These are phyloP conservation scores for Penicillium coprophilum DNA, from an alignment of 495 filamentous ascomycete genomes.

Conservation along the genomic window DNA sequence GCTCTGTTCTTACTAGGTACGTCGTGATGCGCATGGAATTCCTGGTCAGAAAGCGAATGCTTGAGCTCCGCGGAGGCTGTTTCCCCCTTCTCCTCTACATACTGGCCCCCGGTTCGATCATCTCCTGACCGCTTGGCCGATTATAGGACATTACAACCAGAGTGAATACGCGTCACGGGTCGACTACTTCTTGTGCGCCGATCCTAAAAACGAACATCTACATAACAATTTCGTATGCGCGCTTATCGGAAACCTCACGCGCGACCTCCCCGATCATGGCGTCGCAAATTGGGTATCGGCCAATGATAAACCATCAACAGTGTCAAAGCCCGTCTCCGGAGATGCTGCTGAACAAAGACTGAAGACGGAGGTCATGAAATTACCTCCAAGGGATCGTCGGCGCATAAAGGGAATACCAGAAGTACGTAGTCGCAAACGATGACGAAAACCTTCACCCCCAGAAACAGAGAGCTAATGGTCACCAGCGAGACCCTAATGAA, in stretches of 20 bases:
- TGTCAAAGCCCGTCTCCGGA: slow-evolving; percentile 75
- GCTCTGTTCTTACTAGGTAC: slow-evolving; percentile 79
- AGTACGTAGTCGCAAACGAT: slow-evolving; percentile 34
- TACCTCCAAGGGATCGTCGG: slow-evolving; percentile 80
- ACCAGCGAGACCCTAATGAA: slow-evolving; percentile 66
- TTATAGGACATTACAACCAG: slow-evolving; percentile 77
- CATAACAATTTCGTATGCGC: slow-evolving; percentile 89
- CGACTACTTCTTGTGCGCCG: slow-evolving; percentile 67
- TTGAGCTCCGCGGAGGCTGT: neutral
- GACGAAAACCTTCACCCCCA: neutral
- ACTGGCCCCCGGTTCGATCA: slow-evolving; percentile 20
- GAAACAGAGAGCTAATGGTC: slow-evolving; percentile 9
- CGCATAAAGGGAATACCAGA: slow-evolving; percentile 78
- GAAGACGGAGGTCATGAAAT: slow-evolving; percentile 92
- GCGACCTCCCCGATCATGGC: slow-evolving; percentile 88
- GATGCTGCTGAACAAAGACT: slow-evolving; percentile 89
- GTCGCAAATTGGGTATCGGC: slow-evolving; percentile 94
- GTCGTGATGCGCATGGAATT: slow-evolving; percentile 29
- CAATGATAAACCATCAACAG: slow-evolving; percentile 86
- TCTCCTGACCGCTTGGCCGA: slow-evolving; percentile 19
- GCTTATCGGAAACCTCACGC: slow-evolving; percentile 79
- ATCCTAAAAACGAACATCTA: slow-evolving; percentile 71
- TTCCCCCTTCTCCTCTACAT: slow-evolving; percentile 7
- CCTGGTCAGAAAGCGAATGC: neutral
- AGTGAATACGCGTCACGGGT: slow-evolving; percentile 76